Base-by-base conservation (phyloP, 2,329 filamentous ascomycete genomes). In the Colletotrichum sp. region DNA sequence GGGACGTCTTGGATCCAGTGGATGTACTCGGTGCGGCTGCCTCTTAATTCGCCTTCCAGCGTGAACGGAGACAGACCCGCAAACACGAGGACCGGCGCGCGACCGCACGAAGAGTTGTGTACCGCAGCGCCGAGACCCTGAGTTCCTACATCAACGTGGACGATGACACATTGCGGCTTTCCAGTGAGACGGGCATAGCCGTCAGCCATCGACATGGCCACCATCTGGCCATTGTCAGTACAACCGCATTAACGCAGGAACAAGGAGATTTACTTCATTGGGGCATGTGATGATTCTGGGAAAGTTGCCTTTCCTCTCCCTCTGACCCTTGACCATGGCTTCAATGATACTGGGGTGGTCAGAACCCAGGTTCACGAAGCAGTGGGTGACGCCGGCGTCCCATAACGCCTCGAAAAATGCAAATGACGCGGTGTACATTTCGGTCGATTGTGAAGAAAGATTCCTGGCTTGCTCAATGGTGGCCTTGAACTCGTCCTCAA, bases 391-490 rank as follows among this genome's bases (percentile, higher is more conserved):
- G 21, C 91, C 91, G 57, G 90, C 90, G 83, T 95, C 93, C 92
- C 93, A 95, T 65, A 96, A 86, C 36, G 94, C 93, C 87, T 96
- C 95, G 78, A 96, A 96, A 84, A 96, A 96, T 83, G 94, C 95
- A 80, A 93, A 95, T 0, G 94, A 95, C 14, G 95, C 92, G 10
- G 95, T 96, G 82, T 96, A 94, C 87, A 89, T 89, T 24, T 83
- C 83, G 57, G 60, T 28, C 24, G 69, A 70, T 24, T 67, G 18
- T 30, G 73, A 77, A 18, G 74, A 76, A 14, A 73, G 59, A 7
- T 26, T 65, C 28, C 71, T 65, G 34, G 74, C 74, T 43, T 76
- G 74, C 13, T 70, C 43, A 18, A 76, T 76, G 65, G 66, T 74
- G 43, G 71, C 24, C 28, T 66, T 61, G 71, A 52, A 76, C 12